Evolutionary conservation across 306 rosid genomes (phyloP), one percentile per base, ranked within the genome.

Genomic region (Sicyos baderoa): DNA sequence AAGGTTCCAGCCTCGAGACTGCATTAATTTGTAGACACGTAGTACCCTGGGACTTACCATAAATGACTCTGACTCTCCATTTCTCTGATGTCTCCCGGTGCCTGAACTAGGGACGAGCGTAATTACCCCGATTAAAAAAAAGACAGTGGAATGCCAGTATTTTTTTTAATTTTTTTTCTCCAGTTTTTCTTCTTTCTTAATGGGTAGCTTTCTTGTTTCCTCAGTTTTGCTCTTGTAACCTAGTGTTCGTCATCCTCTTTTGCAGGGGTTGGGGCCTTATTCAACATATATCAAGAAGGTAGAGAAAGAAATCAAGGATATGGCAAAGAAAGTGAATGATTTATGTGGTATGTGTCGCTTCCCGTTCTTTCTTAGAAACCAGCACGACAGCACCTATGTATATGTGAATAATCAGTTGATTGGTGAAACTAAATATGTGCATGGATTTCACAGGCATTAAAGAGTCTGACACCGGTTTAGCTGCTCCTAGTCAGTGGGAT

Each of bases 401-500:
- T 52, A 6, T 13, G 19, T 8, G 57, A 21, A 48, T 16, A 23
- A 16, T 25, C 45, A 4, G 19, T 65, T 65, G 10, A 42, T 54
- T 11, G 14, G 5, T 52, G 57, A 54, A 72, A 74, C 61, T 53
- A 77, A 45, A 50, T 70, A 54, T 54, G 72, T 9, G 67, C 7
- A 16, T 76, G 71, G 17, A 68, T 21, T 67, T 27, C 67, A 57
- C 66, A 94, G 99, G 99, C 65, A 94, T 94, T 67, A 94, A 94
- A 83, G 99, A 94, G 79, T 94, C 99, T 68, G 99, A 94, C 79
- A 94, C 99, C 82, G 99, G 99, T 32, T 76, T 94, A 75, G 99
- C 97, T 75, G 99, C 97, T 57, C 99, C 99, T 55, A 94, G 99
- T 79, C 99, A 94, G 77, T 94, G 97, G 96, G 99, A 94, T 87